Percentiles rank a stretch among this genome's conserved stretches.
phyloP scores from a whole-genome alignment of 768 basidiomycete genomes.

The Holtermannia corniformis region DNA sequence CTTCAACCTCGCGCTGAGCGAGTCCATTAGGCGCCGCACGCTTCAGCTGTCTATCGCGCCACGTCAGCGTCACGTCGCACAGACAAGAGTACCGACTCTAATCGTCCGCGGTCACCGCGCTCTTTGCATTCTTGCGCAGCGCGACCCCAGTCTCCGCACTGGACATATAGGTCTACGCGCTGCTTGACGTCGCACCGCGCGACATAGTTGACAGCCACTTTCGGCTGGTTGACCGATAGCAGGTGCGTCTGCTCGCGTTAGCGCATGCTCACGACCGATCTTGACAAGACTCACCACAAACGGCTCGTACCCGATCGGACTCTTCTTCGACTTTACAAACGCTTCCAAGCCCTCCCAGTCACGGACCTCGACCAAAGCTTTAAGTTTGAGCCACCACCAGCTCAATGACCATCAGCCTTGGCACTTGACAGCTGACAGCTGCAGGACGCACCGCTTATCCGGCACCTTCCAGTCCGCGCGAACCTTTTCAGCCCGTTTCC shows the following conservation, averaged over 20 bases:
- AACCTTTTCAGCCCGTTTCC: constrained; percentile 80
- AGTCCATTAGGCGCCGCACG: constrained; percentile 69
- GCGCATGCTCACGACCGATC: background rate
- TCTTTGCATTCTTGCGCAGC: constrained; percentile 88
- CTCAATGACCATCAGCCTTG: constrained; percentile 44
- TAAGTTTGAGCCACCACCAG: constrained; percentile 87
- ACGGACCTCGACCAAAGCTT: constrained; percentile 63
- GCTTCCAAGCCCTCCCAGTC: constrained; percentile 80
- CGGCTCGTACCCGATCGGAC: constrained; percentile 86
- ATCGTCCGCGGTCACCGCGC: constrained; percentile 66
- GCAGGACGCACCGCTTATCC: constrained; percentile 66
- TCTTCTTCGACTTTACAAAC: constrained; percentile 77
- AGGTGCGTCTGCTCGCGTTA: constrained; percentile 25
- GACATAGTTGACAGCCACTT: constrained; percentile 64
- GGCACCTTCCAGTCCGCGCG: constrained; percentile 85
- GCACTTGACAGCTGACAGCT: background rate
- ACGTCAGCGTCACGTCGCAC: constrained; percentile 6
- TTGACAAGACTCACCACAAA: constrained; percentile 41
- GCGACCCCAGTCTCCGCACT: constrained; percentile 80
- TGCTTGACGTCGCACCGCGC: constrained; percentile 72
- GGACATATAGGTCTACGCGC: constrained; percentile 75
- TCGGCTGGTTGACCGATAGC: constrained; percentile 44
- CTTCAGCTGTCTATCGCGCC: constrained; percentile 53
- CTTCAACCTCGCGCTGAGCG: constrained; percentile 61
- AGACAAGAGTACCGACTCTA: constrained; percentile 57